A percentile compares a stretch with the other conserved stretches of the same genome.
Evolutionary conservation across 768 basidiomycete genomes (phyloP).

Genomic region (Pleurotus giganteus): DNA sequence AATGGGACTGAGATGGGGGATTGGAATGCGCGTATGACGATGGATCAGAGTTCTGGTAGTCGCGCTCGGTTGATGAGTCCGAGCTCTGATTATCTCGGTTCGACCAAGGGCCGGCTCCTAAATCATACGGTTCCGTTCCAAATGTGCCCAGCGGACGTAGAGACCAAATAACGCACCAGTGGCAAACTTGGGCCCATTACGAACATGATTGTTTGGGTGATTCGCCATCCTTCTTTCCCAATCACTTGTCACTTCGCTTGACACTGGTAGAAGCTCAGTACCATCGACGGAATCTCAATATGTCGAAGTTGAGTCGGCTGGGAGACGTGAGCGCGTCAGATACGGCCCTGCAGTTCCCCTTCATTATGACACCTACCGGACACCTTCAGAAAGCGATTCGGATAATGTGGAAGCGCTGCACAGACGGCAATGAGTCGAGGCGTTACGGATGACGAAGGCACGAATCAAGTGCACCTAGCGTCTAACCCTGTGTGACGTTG

Average conservation of each 20-base stretch:
- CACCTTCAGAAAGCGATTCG: neutral
- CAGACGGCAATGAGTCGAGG: neutral
- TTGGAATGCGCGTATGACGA: constrained; percentile 5
- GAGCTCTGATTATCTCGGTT: constrained; percentile 4
- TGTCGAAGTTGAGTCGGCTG: too few relatives aligned
- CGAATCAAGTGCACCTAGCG: neutral
- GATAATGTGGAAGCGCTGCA: too few relatives aligned
- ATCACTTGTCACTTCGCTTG: neutral
- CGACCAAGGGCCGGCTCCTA: constrained; percentile 7
- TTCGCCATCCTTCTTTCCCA: constrained; percentile 6
- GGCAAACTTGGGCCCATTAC: constrained; percentile 1
- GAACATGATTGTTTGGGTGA: constrained; percentile 1
- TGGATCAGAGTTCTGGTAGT: constrained; percentile 8
- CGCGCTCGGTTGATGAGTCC: constrained; percentile 8
- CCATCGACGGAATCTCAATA: too few relatives aligned
- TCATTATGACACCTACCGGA: neutral
- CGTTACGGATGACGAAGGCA: neutral
- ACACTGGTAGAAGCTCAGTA: too few relatives aligned
- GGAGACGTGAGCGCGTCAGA: too few relatives aligned
- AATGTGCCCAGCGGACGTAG: neutral
- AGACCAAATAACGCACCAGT: neutral
- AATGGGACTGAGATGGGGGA: constrained; percentile 2
- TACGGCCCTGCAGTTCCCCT: too few relatives aligned
- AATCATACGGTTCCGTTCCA: neutral
- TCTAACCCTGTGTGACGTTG: neutral